These are phyloP conservation scores for Hydrangea macrophylla DNA, from an alignment of 148 eudicot species.

Conservation along the genomic window DNA sequence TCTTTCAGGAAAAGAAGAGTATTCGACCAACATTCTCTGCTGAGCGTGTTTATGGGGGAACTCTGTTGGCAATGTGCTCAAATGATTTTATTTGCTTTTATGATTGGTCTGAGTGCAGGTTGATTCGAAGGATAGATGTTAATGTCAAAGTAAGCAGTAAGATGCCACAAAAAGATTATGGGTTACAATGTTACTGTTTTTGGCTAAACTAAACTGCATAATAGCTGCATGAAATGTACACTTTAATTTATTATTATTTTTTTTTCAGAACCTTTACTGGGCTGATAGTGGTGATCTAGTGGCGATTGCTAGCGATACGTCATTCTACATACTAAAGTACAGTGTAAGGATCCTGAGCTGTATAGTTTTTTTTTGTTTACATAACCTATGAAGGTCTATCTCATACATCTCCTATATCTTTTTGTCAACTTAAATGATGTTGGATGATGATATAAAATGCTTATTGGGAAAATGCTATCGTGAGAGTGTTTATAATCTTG, in stretches of 20 bases:
- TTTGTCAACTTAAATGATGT: no score
- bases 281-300: constrained; percentile 98
- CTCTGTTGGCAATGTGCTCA: constrained; percentile 80
- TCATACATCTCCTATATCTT: no score
- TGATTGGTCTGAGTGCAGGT: constrained; percentile 95
- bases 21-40: constrained; percentile 91
- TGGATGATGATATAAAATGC: no score
- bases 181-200: background rate
- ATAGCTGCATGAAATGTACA: background rate
- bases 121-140: constrained; percentile 86
- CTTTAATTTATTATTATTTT: background rate
- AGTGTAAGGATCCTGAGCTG: constrained; percentile 53
- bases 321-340: constrained; percentile 93
- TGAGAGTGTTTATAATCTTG: no score
- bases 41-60: constrained; percentile 82
- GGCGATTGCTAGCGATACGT: constrained; percentile 95
- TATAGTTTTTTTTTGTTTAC: background rate
- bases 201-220: background rate
- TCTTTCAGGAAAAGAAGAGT: constrained; percentile 83
- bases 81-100: constrained; percentile 94
- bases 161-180: background rate
- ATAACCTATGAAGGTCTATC: no score
- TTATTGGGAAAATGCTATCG: no score
- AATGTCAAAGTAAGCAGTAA: constrained; percentile 67
- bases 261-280: constrained; percentile 46